Base-by-base conservation (phyloP, 2,329 filamentous ascomycete species). In the Fusarium clavum region DNA sequence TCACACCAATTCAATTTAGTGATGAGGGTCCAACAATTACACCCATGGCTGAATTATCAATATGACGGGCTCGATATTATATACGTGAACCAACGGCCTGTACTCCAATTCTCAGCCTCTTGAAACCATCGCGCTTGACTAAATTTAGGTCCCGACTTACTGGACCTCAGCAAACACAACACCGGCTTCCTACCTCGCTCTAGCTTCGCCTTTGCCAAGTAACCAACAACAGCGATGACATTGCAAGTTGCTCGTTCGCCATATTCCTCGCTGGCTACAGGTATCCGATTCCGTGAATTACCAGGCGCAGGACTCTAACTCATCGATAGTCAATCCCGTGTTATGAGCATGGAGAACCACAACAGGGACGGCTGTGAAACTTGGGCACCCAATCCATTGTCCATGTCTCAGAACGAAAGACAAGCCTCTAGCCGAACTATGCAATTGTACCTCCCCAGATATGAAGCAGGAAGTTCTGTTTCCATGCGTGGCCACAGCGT, bases 351-450 rank as follows among this genome's bases (percentile, higher is more conserved):
- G 45, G 40, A 61, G 51, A 64, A 51, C 46, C 64, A 74, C 73
- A 43, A 49, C 71, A 66, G 61, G 53, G 52, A 41, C 57, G 22
- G 57, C 44, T 58, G 64, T 70, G 72, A 47, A 63, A 73, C 72
- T 44, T 45, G 48, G 56, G 57, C 46, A 49, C 43, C 68, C 58
- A 71, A 68, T 72, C 53, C 58, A 64, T 59, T 61, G 32, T 56
- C 25, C 29, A 25, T 70, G 62, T 66, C 56, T 71, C 56, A 69
- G 44, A 63, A 45, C 44, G 51, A 43, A 41, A 69, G 43, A 40
- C 43, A 71, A 62, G 55, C 55, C 58, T 69, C 62, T 67, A 73
- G 55, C 66, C 69, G 71, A 73, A 69, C 12, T 30, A 45, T 60
- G 44, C 44, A 49, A 56, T 57, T 64, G 65, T 71, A 55, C 44